Evolutionary conservation across 1,139 yeast genomes (phyloP).

Genomic region (Protomyces arabidopsidicola): DNA sequence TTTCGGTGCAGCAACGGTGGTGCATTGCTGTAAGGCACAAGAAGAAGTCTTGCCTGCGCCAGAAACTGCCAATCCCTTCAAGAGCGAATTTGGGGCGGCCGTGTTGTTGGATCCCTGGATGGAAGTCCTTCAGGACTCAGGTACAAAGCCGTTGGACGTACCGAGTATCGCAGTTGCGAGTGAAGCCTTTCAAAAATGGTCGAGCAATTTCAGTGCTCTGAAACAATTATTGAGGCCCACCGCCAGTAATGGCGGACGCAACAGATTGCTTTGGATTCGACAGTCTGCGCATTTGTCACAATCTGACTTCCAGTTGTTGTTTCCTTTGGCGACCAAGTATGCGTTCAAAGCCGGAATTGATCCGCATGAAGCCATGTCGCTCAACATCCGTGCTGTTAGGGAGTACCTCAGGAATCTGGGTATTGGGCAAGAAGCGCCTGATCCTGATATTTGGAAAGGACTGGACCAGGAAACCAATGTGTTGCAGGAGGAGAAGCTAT

Average conservation of each 20-base stretch:
- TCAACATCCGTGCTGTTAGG: slow-evolving; percentile 32
- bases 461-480: background rate
- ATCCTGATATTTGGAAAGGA: slow-evolving; percentile 2
- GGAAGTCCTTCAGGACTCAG: slow-evolving; percentile 31
- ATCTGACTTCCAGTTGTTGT: slow-evolving; percentile 33
- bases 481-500: background rate
- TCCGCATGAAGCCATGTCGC: slow-evolving; percentile 27
- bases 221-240: slow-evolving; percentile 28
- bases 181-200: slow-evolving; percentile 33
- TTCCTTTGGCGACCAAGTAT: slow-evolving; percentile 31
- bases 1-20: slow-evolving; percentile 35
- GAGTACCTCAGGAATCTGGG: slow-evolving; percentile 28
- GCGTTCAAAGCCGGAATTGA: slow-evolving; percentile 27
- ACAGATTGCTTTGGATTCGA: slow-evolving; percentile 27
- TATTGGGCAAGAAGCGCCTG: slow-evolving; percentile 4
- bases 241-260: slow-evolving; percentile 8
- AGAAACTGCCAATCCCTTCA: background rate
- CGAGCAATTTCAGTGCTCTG: slow-evolving; percentile 29
- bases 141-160: slow-evolving; percentile 28
- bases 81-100: slow-evolving; percentile 16
- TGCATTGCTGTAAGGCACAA: slow-evolving; percentile 28
- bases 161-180: slow-evolving; percentile 32
- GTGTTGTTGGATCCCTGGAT: slow-evolving; percentile 34
- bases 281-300: slow-evolving; percentile 38
- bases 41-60: slow-evolving; percentile 7